Evolutionary conservation across 2,329 filamentous ascomycete genomes (phyloP).

Genomic region (Aspergillus calidoustus): DNA sequence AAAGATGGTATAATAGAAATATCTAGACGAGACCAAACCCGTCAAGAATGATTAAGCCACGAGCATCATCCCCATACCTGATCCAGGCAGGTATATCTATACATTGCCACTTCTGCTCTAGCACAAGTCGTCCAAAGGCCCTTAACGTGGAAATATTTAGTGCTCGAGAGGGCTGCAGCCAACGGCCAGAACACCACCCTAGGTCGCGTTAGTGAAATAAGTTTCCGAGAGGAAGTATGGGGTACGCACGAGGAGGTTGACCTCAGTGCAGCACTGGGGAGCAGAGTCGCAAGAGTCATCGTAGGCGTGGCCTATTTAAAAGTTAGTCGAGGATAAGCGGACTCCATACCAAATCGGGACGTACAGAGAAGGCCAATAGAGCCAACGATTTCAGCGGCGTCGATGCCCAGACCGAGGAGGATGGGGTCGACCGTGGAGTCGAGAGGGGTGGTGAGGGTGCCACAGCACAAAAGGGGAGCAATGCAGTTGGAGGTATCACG

Average conservation of each 20-base stretch:
- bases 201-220: slow-evolving; percentile 10
- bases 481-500: slow-evolving; percentile 25
- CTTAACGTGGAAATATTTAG: slow-evolving; percentile 1
- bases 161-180: slow-evolving; percentile 24
- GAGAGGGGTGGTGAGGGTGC: slow-evolving; percentile 33
- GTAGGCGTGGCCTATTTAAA: slow-evolving; percentile 30
- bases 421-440: slow-evolving; percentile 34
- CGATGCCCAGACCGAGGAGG: slow-evolving; percentile 28
- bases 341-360: background rate
- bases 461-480: slow-evolving; percentile 33
- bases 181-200: slow-evolving; percentile 33
- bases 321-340: background rate
- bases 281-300: slow-evolving; percentile 24
- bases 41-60: background rate
- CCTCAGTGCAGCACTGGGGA: slow-evolving; percentile 38
- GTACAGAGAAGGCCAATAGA: slow-evolving; percentile 36
- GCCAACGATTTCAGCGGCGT: slow-evolving; percentile 31
- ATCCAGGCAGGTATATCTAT: background rate
- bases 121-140: background rate
- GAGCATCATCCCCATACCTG: background rate
- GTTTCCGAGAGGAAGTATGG: background rate
- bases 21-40: background rate
- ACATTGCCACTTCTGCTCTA: background rate
- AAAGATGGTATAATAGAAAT: slow-evolving; percentile 10
- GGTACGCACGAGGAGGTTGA: slow-evolving; percentile 33